Percentiles rank a stretch among this genome's conserved stretches.
Evolutionary conservation across 2,329 filamentous ascomycete species (phyloP).

Genomic region (Lachnellula occidentalis): DNA sequence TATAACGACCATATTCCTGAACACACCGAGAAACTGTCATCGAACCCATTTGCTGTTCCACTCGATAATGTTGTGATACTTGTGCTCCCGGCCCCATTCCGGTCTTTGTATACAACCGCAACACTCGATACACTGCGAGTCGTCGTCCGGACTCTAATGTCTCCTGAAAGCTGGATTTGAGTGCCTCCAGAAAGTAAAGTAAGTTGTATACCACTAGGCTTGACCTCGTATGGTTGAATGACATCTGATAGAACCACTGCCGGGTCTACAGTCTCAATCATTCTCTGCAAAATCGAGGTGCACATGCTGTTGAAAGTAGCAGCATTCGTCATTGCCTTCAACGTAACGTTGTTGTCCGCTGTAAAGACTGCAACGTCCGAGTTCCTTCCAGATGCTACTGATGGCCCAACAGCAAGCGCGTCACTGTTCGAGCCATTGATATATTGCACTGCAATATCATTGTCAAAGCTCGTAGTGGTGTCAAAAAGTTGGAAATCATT

Average conservation of each 20-base stretch:
- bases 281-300: slow-evolving; percentile 47
- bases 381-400: slow-evolving; percentile 36
- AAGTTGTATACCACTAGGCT: slow-evolving; percentile 53
- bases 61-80: slow-evolving; percentile 41
- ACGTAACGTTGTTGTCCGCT: slow-evolving; percentile 50
- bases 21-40: slow-evolving; percentile 53
- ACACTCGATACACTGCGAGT: slow-evolving; percentile 39
- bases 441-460: slow-evolving; percentile 52
- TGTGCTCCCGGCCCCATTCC: slow-evolving; percentile 43
- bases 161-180: slow-evolving; percentile 46
- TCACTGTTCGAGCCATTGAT: slow-evolving; percentile 48
- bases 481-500: slow-evolving; percentile 41
- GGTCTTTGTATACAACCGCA: slow-evolving; percentile 50
- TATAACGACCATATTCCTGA: background rate
- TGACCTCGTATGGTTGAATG: slow-evolving; percentile 52
- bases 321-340: slow-evolving; percentile 41
- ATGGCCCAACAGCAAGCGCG: slow-evolving; percentile 48
- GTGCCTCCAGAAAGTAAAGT: slow-evolving; percentile 44
- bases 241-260: slow-evolving; percentile 46
- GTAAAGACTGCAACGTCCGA: slow-evolving; percentile 53
- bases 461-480: slow-evolving; percentile 51
- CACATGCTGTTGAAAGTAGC: slow-evolving; percentile 44
- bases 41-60: slow-evolving; percentile 50
- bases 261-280: slow-evolving; percentile 56
- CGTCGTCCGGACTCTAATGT: slow-evolving; percentile 53